Evolutionary conservation across 169 alveolate species (phyloP), one percentile per base, ranked within the genome.

Genomic region (Plasmodium ovale): DNA sequence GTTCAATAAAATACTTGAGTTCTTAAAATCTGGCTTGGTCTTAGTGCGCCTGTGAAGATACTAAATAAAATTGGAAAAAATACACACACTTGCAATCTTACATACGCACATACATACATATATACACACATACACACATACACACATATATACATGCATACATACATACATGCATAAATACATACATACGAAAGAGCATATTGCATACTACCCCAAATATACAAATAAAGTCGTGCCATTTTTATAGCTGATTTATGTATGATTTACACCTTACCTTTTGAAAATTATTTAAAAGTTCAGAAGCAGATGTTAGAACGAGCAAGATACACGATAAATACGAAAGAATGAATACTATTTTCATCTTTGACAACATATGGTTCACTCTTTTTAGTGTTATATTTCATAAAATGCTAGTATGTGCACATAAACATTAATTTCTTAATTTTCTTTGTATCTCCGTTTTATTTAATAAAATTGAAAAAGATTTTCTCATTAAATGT

Each of bases 331-430:
- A 12, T 27, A 62, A 1, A 62, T 62, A 62, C 0, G 53, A 62
- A 27, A 62, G 72, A 62, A 62, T 16, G 72, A 62, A 27, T 5
- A 62, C 27, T 14, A 62, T 62, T 62, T 62, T 62, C 72, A 62
- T 62, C 10, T 19, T 62, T 23, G 23, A 9, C 27, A 23, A 62
- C 53, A 42, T 4, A 19, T 25, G 21, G 9, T 39, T 39, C 51
- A 7, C 12, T 23, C 25, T 31, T 23, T 27, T 62, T 27, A 62
- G 27, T 62, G 33, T 42, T 62, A 12, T 14, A 10, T 27, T 6
- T 62, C 21, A 23, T 62, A 5, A 27, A 62, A 62, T 62, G 21
- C 6, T 62, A 16, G 27, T 6, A 62, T 62, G 42, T 62, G 2
- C 10, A 62, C 14, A 62, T 23, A 27, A 23, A 62, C 42, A 62